Conservation (phyloP, 805 yeast genomes). For the Wickerhamomyces canadensis region DNA sequence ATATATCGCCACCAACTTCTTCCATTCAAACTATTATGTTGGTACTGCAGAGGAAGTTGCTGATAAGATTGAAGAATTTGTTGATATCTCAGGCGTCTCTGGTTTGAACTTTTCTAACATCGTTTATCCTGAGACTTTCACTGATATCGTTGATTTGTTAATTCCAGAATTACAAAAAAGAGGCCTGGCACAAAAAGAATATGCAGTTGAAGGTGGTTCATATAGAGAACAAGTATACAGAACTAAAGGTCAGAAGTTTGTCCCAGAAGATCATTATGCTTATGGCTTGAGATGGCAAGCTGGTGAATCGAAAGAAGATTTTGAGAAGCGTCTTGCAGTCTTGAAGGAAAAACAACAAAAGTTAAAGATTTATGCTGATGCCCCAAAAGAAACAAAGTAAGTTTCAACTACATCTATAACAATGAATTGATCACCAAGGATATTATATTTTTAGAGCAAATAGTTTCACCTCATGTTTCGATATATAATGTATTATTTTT, state of each 20-base stretch:
- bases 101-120: conserved; percentile 36
- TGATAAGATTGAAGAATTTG: conserved; percentile 34
- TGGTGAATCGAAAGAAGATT: conserved; percentile 23
- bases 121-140: conserved; percentile 31
- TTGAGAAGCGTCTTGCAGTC: conserved; percentile 12
- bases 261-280: conserved; percentile 11
- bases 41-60: conserved; percentile 34
- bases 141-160: conserved; percentile 29
- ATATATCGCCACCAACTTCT: conserved; percentile 20
- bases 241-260: conserved; percentile 10
- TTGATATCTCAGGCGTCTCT: conserved; percentile 32
- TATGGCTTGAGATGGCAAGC: conserved; percentile 11
- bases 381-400: background rate
- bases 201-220: conserved; percentile 26
- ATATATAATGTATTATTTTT: background rate
- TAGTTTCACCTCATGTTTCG: too few species aligned
- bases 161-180: conserved; percentile 30
- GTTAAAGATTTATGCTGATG: conserved; percentile 1
- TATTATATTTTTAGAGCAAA: too few species aligned
- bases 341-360: conserved; percentile 1
- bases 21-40: conserved; percentile 13
- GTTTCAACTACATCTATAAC: too few species aligned
- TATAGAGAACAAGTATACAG: conserved; percentile 26
- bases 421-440: too few species aligned
- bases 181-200: conserved; percentile 32